These are phyloP conservation scores for Discostella stelligeroides DNA, from an alignment of 108 stramenopile species.

Conservation along the genomic window DNA sequence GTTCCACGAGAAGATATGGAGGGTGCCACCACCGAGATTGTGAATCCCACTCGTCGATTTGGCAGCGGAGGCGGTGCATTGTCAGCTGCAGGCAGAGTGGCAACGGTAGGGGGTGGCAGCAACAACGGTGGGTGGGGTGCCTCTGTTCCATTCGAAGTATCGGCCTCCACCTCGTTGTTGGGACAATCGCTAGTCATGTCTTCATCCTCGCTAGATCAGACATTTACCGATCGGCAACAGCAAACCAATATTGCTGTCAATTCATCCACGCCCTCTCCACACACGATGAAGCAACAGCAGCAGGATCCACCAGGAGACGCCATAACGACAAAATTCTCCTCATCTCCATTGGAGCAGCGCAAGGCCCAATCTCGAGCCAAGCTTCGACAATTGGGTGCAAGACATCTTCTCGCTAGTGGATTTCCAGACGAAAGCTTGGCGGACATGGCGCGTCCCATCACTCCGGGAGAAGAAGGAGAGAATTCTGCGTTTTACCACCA, in stretches of 20 bases:
- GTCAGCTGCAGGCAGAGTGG: background rate
- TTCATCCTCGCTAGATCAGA: background rate
- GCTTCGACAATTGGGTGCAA: conserved; percentile 43
- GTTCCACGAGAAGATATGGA: conserved; percentile 30
- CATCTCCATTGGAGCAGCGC: conserved; percentile 1
- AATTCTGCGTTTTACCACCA: background rate
- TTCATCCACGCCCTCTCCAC: background rate
- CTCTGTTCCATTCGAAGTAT: conserved; percentile 33
- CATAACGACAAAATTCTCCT: no score
- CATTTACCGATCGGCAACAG: no score
- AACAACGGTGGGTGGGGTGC: conserved; percentile 1
- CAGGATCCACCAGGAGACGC: background rate
- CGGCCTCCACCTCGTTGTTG: conserved; percentile 8
- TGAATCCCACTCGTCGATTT: background rate
- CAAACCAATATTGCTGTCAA: no score
- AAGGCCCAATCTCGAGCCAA: conserved; percentile 32
- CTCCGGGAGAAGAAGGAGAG: conserved; percentile 22
- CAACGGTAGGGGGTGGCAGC: background rate
- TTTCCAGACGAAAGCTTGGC: conserved; percentile 28
- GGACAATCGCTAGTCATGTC: conserved; percentile 7
- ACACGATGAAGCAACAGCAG: background rate
- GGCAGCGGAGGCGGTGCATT: background rate
- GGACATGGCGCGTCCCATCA: conserved; percentile 29
- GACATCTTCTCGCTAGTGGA: conserved; percentile 42
- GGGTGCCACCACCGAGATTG: background rate